These are phyloP conservation scores for Ustanciosporium gigantosporum DNA, from an alignment of 1,284 basidiomycete genomes.

Conservation along the genomic window DNA sequence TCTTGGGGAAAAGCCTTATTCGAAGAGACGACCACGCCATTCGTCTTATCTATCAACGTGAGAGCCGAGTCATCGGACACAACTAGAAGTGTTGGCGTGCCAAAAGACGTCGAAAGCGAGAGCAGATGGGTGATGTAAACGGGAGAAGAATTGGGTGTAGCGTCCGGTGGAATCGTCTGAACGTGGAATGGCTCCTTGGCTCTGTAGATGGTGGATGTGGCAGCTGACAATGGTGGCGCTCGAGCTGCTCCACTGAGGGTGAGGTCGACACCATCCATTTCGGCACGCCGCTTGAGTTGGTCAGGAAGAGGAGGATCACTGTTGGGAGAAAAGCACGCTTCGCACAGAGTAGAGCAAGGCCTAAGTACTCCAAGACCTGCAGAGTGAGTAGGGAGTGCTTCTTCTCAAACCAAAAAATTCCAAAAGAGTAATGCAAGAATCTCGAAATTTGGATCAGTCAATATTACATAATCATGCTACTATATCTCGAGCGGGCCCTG, in stretches of 20 bases:
- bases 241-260: constrained; percentile 29
- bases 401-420: too few relatives aligned
- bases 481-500: too few relatives aligned
- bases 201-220: constrained; percentile 8
- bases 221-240: constrained; percentile 19
- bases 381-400: too few relatives aligned
- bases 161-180: constrained; percentile 27
- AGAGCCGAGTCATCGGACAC: constrained; percentile 36
- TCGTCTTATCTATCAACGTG: constrained; percentile 42
- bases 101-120: constrained; percentile 28
- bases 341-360: too few relatives aligned
- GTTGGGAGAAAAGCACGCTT: too few relatives aligned
- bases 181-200: constrained; percentile 35
- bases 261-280: constrained; percentile 29
- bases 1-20: constrained; percentile 15
- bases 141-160: constrained; percentile 18
- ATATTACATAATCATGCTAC: too few relatives aligned
- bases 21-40: constrained; percentile 19
- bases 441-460: too few relatives aligned
- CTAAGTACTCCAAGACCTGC: too few relatives aligned
- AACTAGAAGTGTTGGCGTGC: constrained; percentile 24
- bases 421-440: too few relatives aligned
- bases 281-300: too few relatives aligned
- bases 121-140: constrained; percentile 46
- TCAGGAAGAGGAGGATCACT: too few relatives aligned